Evolutionary conservation across 768 basidiomycete species (phyloP).

Genomic region (Solioccasus polychromus): DNA sequence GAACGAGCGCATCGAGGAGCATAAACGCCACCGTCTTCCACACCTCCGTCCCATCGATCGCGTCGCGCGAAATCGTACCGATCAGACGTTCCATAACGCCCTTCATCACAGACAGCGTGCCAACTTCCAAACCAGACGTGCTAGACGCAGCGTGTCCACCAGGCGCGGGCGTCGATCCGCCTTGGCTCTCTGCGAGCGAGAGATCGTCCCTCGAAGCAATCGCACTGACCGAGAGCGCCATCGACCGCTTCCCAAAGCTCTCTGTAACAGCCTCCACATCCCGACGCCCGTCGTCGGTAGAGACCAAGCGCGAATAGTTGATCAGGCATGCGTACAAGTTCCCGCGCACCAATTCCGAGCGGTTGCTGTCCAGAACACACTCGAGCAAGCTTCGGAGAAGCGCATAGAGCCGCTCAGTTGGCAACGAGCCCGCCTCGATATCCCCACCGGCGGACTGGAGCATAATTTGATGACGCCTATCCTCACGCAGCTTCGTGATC

Average conservation of each 20-base stretch:
- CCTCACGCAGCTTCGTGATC: conserved; percentile 87
- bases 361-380: conserved; percentile 71
- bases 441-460: conserved; percentile 65
- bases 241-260: conserved; percentile 22
- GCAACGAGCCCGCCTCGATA: conserved; percentile 63
- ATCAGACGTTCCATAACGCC: conserved; percentile 70
- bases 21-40: conserved; percentile 97
- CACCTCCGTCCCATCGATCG: conserved; percentile 91
- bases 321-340: conserved; percentile 92
- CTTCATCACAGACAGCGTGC: conserved; percentile 67
- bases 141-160: background rate
- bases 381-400: conserved; percentile 75
- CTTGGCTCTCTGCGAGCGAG: conserved; percentile 37
- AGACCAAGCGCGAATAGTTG: conserved; percentile 80
- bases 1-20: conserved; percentile 76
- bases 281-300: conserved; percentile 15
- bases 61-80: conserved; percentile 77
- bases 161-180: conserved; percentile 18
- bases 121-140: conserved; percentile 50
- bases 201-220: conserved; percentile 40
- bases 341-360: conserved; percentile 83
- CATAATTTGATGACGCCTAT: conserved; percentile 65
- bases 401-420: conserved; percentile 73
- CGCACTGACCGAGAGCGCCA: conserved; percentile 34
- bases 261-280: conserved; percentile 17